Base-by-base conservation (phyloP, 1,284 basidiomycete genomes). In the Ceratorhiza oryzae-sativae region DNA sequence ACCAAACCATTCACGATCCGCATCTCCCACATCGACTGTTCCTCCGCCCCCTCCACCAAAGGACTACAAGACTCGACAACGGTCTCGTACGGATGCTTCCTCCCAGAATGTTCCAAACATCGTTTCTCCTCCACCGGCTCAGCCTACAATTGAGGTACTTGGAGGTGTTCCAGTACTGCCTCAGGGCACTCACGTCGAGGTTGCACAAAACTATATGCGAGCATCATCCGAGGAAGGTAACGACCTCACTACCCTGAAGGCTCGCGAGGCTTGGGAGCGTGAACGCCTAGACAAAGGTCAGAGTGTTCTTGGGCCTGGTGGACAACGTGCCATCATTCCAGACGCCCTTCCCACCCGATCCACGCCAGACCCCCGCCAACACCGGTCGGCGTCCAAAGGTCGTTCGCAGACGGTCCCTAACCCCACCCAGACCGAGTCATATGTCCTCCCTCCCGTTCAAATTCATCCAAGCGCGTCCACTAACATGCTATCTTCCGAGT, bases 171-270 rank as follows among this genome's bases (percentile, higher is more conserved):
- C 65, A 2, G 65, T 70, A 3, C 25, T 70, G 20, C 65, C 65
- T 58, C 53, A 70, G 46, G 65, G 65, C n/a, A 70, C 65, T 34
- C 65, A 70, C 41, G 41, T 70, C 41, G 65, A 70, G 25, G 65
- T 70, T 56, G 53, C 42, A 15, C 53, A 39, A 13, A 20, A 27
- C 15, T 70, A 56, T 41, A 20, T 32, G 0, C 65, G 65, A 8
- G 51, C 65, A 18, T 56, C 65, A 39, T 70, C 65, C 36, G 65
- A 59, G 72, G 75, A 13, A 72, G 71, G 18, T 72, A 72, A 73
- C 76, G 77, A 65, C 75, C 77, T 72, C 75, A 76, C 74, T 62
- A 65, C 27, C 73, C 75, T 63, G n/a, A 70, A 48, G 77, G 78
- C 30, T 59, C 74, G 60, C 61, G 75, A 70, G 73, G 76, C n/a